These are phyloP conservation scores for Lactarius evosmus DNA, from an alignment of 768 basidiomycete species.

Conservation along the genomic window DNA sequence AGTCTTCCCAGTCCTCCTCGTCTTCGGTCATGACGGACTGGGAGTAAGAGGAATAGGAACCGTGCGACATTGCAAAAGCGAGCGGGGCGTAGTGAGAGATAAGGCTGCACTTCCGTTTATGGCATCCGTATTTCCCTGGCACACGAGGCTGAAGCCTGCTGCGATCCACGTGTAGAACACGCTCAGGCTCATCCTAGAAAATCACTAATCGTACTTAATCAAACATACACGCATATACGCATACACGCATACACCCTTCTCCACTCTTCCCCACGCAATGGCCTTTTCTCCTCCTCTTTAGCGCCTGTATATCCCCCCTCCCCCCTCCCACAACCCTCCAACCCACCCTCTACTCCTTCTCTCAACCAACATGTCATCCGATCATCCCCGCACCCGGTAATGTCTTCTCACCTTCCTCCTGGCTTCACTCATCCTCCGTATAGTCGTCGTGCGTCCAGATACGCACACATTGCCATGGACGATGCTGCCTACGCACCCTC, in stretches of 20 bases:
- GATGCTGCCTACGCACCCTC: conserved; percentile 19
- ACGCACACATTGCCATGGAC: neutral
- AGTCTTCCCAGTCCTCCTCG: conserved; percentile 93
- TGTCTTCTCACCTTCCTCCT: neutral
- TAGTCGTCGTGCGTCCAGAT: conserved; percentile 1
- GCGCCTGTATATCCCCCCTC: neutral
- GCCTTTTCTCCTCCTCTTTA: neutral
- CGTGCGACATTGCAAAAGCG: conserved; percentile 56
- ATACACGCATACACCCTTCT: neutral
- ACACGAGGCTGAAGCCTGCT: no score
- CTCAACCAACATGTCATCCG: conserved; percentile 11
- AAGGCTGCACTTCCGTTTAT: neutral
- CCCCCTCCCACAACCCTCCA: neutral
- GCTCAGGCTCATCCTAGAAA: conserved; percentile 10
- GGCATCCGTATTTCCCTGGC: neutral
- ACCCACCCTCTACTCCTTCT: neutral
- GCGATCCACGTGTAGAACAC: conserved; percentile 18
- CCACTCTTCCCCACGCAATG: neutral
- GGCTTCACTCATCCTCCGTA: neutral
- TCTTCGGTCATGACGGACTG: conserved; percentile 84
- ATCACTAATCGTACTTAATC: conserved; percentile 22
- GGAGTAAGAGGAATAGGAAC: conserved; percentile 68
- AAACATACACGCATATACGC: no score
- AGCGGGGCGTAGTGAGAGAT: conserved; percentile 8
- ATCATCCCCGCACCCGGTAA: conserved; percentile 7